Percentiles rank a stretch among this genome's conserved stretches.
These are phyloP conservation scores for Pistacia integerrima DNA, from an alignment of 345 rosid genomes.

Conservation along the genomic window DNA sequence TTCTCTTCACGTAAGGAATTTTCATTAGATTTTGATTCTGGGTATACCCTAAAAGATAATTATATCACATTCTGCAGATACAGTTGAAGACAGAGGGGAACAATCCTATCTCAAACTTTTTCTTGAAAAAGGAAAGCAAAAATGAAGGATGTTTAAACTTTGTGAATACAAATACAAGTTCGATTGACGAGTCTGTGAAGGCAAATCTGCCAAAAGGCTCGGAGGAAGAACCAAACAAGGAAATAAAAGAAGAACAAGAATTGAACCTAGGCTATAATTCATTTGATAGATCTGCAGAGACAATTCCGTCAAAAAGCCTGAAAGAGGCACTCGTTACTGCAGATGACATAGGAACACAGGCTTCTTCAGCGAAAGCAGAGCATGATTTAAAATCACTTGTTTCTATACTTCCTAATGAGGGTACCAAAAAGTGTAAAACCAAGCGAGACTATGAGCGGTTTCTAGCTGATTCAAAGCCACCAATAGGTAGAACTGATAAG, in stretches of 20 bases:
- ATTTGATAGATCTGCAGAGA: background rate
- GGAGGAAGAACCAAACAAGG: constrained; percentile 27
- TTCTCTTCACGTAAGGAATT: background rate
- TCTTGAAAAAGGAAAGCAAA: constrained; percentile 50
- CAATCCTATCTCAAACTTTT: constrained; percentile 71
- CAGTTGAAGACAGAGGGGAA: constrained; percentile 51
- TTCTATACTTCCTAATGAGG: constrained; percentile 16
- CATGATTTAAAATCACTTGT: constrained; percentile 20
- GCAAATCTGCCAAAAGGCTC: constrained; percentile 10
- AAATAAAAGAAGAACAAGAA: constrained; percentile 5
- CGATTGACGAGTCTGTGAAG: constrained; percentile 14
- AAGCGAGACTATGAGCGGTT: constrained; percentile 51
- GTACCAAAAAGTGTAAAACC: constrained; percentile 22
- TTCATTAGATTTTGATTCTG: background rate
- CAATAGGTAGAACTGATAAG: constrained; percentile 20
- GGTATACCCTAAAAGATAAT: background rate
- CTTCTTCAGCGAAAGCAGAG: constrained; percentile 12
- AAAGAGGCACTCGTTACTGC: constrained; percentile 22
- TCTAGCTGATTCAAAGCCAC: constrained; percentile 34
- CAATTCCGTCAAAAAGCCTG: constrained; percentile 2
- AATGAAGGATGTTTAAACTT: constrained; percentile 35
- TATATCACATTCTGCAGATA: constrained; percentile 44
- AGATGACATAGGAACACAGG: constrained; percentile 21
- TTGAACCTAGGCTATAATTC: background rate
- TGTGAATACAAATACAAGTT: constrained; percentile 28